Conservation (phyloP, 352 stramenopile species). For the Phytophthora parvispora region DNA sequence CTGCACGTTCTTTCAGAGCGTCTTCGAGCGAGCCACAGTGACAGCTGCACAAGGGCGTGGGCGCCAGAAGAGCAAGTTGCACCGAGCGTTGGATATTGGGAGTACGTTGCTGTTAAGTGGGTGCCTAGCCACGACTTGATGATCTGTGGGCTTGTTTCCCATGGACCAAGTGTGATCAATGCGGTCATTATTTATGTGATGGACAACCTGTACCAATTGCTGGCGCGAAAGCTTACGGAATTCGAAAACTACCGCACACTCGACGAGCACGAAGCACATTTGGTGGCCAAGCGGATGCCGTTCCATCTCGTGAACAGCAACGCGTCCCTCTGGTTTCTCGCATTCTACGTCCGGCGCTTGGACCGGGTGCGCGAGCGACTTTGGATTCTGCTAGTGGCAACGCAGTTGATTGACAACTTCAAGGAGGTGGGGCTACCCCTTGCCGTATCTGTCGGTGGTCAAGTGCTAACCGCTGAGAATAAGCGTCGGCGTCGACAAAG, state of each 20-base stretch:
- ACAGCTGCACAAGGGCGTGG: conserved; percentile 29
- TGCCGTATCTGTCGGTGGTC: conserved; percentile 51
- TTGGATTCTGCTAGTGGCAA: conserved; percentile 77
- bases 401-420: conserved; percentile 75
- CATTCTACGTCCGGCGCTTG: conserved; percentile 68
- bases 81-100: conserved; percentile 33
- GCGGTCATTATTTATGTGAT: conserved; percentile 72
- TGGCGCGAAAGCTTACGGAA: conserved; percentile 70
- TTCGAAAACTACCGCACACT: conserved; percentile 82
- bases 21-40: conserved; percentile 46
- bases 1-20: conserved; percentile 70
- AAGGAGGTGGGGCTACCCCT: conserved; percentile 75
- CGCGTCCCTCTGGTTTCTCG: conserved; percentile 74
- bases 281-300: conserved; percentile 81
- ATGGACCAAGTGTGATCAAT: conserved; percentile 74
- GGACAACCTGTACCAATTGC: conserved; percentile 74
- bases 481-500: conserved; percentile 43
- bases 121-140: conserved; percentile 52
- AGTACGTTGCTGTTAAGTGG: conserved; percentile 64
- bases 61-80: conserved; percentile 12
- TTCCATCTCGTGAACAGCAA: conserved; percentile 87
- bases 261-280: conserved; percentile 71
- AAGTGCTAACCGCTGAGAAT: conserved; percentile 54
- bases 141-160: conserved; percentile 49
- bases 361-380: conserved; percentile 69